A percentile compares a stretch with the other conserved stretches of the same genome.
Evolutionary conservation across 352 stramenopile species (phyloP).

Genomic region (Phytophthora gonapodyides): DNA sequence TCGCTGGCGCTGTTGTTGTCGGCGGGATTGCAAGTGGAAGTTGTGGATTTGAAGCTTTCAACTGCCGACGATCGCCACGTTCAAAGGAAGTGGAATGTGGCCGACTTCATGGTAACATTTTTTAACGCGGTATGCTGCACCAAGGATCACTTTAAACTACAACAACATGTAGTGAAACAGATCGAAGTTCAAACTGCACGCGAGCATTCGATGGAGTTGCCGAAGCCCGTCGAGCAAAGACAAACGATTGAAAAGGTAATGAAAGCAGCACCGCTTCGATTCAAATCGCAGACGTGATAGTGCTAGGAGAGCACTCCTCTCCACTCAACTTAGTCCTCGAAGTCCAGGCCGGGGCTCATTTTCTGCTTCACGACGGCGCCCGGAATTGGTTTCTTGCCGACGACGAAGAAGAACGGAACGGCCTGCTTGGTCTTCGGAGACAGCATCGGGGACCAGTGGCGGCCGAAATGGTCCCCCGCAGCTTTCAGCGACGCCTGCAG

Average conservation of each 20-base stretch:
- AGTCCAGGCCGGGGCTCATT: constrained; percentile 27
- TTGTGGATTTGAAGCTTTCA: too few relatives aligned
- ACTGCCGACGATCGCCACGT: too few relatives aligned
- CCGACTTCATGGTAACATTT: too few relatives aligned
- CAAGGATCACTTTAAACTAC: constrained; percentile 12
- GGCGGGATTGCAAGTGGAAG: too few relatives aligned
- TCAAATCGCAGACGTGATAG: neutral
- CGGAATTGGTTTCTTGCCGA: constrained; percentile 40
- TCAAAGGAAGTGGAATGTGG: too few relatives aligned
- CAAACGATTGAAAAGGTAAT: neutral
- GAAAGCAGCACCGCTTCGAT: too few relatives aligned
- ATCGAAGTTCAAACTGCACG: too few relatives aligned
- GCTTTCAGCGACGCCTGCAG: constrained; percentile 37
- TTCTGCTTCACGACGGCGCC: constrained; percentile 30
- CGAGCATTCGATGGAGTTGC: too few relatives aligned
- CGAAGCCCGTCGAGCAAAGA: too few relatives aligned
- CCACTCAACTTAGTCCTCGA: constrained; percentile 13
- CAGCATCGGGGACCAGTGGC: constrained; percentile 42
- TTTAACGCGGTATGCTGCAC: constrained; percentile 9
- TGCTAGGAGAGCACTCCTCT: too few relatives aligned
- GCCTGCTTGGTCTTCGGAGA: constrained; percentile 19
- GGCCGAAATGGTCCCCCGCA: constrained; percentile 43
- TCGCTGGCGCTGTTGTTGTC: too few relatives aligned
- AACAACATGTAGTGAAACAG: too few relatives aligned
- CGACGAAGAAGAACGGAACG: constrained; percentile 31